Evolutionary conservation across 2,329 filamentous ascomycete species (phyloP).

Genomic region (Talaromyces sp.): DNA sequence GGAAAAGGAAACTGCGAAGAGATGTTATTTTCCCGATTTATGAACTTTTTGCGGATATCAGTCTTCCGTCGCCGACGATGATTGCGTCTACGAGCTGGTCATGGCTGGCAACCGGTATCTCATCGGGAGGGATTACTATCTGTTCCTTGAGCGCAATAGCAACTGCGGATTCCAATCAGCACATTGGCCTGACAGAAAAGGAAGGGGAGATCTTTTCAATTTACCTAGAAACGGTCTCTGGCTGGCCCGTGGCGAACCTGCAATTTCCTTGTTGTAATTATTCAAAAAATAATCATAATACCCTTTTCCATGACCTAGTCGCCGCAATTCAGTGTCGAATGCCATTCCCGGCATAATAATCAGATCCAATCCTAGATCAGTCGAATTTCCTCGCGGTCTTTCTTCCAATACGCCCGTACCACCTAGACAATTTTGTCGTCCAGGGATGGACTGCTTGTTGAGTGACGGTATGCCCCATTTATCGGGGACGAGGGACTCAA

Average conservation of each 20-base stretch:
- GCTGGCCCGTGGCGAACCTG: slow-evolving; percentile 28
- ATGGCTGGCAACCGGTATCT: slow-evolving; percentile 69
- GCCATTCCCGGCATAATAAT: slow-evolving; percentile 91
- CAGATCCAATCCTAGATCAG: slow-evolving; percentile 63
- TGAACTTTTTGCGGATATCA: slow-evolving; percentile 36
- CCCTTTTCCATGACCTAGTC: slow-evolving; percentile 90
- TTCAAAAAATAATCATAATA: slow-evolving; percentile 95
- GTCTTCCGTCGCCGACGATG: slow-evolving; percentile 66
- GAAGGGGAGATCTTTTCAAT: slow-evolving; percentile 23
- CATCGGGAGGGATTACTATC: slow-evolving; percentile 62
- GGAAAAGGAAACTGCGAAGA: slow-evolving; percentile 16
- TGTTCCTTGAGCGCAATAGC: slow-evolving; percentile 86
- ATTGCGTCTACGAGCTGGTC: slow-evolving; percentile 80
- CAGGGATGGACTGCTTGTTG: slow-evolving; percentile 59
- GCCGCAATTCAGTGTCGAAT: slow-evolving; percentile 71
- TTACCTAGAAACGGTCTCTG: slow-evolving; percentile 60
- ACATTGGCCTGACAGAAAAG: background rate
- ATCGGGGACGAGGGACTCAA: slow-evolving; percentile 71
- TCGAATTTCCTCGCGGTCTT: slow-evolving; percentile 14
- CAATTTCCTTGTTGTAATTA: slow-evolving; percentile 58
- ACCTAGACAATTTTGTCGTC: slow-evolving; percentile 70
- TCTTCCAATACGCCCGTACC: slow-evolving; percentile 46
- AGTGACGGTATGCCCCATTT: slow-evolving; percentile 95
- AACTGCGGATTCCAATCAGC: slow-evolving; percentile 46
- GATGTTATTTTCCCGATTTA: slow-evolving; percentile 22